Evolutionary conservation across 2,329 filamentous ascomycete genomes (phyloP), one percentile per base, ranked within the genome.

Genomic region (Fusarium sp.): DNA sequence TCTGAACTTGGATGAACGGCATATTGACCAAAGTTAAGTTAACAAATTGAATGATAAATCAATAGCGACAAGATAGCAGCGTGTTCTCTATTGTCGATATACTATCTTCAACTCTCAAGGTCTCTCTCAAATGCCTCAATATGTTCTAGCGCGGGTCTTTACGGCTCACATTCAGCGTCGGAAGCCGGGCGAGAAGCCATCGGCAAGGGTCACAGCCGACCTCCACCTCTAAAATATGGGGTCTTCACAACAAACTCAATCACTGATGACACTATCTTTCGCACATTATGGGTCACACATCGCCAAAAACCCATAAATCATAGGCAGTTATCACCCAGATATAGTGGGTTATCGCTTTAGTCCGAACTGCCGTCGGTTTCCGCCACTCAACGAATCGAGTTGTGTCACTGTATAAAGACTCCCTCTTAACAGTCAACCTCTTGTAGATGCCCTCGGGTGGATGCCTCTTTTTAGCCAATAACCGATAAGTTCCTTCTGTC

Each of bases 1-100:
- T 75, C 37, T 78, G 70, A 9, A 82, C 61, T 4, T 74, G 47
- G 18, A 80, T 54, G 10, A 56, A 67, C 6, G 72, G 68, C 72
- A 74, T 74, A 4, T 10, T 64, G 30, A 11, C 3, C 32, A 4
- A 10, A 25, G 7, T n/a, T n/a, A n/a, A n/a, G n/a, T 23, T 15
- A 21, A 15, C 11, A n/a, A n/a, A 13, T 19, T n/a, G 12, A 10
- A 33, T 23, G 6, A 10, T 30, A 16, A 18, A 40, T 8, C n/a
- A 6, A 3, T 12, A n/a, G 16, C 11, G 10, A 25, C 18, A 13
- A 7, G n/a, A 15, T n/a, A 2, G 7, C 16, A 46, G 8, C 12
- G 47, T n/a, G 5, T 9, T 7, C 9, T n/a, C 18, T 32, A 30
- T 18, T 21, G 23, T 37, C 50, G 18, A 67, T 38, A 43, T 63